These are phyloP conservation scores for Psilocybe cubensis DNA, from an alignment of 768 basidiomycete genomes.

Conservation along the genomic window DNA sequence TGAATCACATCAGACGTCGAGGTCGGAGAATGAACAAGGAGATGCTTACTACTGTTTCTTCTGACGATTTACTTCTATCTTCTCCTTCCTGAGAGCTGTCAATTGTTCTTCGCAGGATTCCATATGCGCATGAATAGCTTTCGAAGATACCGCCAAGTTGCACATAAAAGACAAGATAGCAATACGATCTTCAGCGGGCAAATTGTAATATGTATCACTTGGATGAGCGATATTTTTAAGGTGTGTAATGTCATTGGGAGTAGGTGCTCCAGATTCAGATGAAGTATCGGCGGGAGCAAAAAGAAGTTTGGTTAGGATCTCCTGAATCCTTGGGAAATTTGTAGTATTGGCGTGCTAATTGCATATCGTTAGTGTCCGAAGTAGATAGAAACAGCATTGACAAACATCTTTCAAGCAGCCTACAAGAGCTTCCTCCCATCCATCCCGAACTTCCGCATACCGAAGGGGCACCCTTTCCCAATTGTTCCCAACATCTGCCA, in stretches of 20 bases:
- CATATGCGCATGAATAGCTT: constrained; percentile 85
- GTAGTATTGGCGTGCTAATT: constrained; percentile 71
- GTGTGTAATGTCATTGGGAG: constrained; percentile 40
- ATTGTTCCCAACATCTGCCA: constrained; percentile 83
- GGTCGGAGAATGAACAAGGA: neutral
- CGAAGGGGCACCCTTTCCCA: constrained; percentile 83
- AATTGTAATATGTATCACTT: constrained; percentile 68
- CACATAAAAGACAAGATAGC: constrained; percentile 87
- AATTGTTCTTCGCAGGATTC: constrained; percentile 89
- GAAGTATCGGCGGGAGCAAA: constrained; percentile 63
- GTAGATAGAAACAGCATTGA: constrained; percentile 22
- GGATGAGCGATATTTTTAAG: constrained; percentile 55
- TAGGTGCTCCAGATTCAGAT: constrained; percentile 51
- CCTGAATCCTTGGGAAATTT: constrained; percentile 75
- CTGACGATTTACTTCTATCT: constrained; percentile 91
- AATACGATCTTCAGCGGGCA: constrained; percentile 81
- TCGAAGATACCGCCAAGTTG: constrained; percentile 89
- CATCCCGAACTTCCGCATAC: constrained; percentile 72
- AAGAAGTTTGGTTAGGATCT: constrained; percentile 71
- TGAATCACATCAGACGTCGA: constrained; percentile 5
- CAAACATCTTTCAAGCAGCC: constrained; percentile 90
- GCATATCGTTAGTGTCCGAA: neutral
- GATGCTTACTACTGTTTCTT: constrained; percentile 82
- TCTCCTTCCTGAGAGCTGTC: constrained; percentile 92
- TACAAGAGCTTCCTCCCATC: constrained; percentile 92